A percentile compares a stretch with the other conserved stretches of the same genome.
These are phyloP conservation scores for Shiraia sp. DNA, from an alignment of 2,329 filamentous ascomycete genomes.

Conservation along the genomic window DNA sequence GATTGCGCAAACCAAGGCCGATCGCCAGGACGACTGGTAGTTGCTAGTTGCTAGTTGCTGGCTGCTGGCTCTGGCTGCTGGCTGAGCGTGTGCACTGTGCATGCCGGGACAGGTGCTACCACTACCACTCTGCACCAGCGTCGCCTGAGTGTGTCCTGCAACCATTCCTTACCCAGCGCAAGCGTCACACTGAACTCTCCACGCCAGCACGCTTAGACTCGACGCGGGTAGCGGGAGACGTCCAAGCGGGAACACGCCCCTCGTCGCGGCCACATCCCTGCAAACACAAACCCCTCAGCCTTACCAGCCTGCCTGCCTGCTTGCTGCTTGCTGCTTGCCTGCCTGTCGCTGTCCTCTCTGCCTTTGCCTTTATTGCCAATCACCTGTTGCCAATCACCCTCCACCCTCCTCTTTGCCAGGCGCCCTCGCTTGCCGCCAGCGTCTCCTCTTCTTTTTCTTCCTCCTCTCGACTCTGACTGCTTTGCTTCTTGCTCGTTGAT, in stretches of 20 bases:
- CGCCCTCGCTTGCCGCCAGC: too few relatives aligned
- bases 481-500: background rate
- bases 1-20: slow-evolving; percentile 20
- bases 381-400: too few relatives aligned
- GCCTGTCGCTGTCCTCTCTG: too few relatives aligned
- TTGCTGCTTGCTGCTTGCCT: too few relatives aligned
- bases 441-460: background rate
- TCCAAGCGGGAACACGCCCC: slow-evolving; percentile 3
- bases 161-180: slow-evolving; percentile 14
- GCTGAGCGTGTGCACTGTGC: slow-evolving; percentile 3
- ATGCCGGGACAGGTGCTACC: too few relatives aligned
- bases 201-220: slow-evolving; percentile 10
- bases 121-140: too few relatives aligned
- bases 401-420: too few relatives aligned
- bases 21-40: slow-evolving; percentile 21
- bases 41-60: too few relatives aligned
- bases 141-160: slow-evolving; percentile 10
- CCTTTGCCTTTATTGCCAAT: background rate
- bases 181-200: slow-evolving; percentile 15
- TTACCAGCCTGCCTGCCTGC: slow-evolving; percentile 17
- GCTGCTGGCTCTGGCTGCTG: too few relatives aligned
- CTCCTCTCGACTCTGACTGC: background rate
- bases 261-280: background rate
- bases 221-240: slow-evolving; percentile 16
- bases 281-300: slow-evolving; percentile 20